Evolutionary conservation across 768 basidiomycete genomes (phyloP).

Genomic region (Podaxis pistillaris): DNA sequence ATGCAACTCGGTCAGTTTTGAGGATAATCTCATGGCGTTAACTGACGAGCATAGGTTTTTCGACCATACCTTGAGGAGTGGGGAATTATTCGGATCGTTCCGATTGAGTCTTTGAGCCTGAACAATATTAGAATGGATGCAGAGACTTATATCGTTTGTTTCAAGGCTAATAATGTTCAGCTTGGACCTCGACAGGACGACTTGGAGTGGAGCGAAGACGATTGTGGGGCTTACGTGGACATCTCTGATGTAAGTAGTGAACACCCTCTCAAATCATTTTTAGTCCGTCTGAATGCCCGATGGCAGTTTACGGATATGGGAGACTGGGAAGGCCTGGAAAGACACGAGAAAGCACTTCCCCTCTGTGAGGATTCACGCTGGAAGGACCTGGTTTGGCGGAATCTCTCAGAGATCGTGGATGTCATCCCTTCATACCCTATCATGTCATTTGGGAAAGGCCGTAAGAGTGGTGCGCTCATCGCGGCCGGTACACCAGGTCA

Average conservation of each 20-base stretch:
- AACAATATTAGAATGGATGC: not conserved
- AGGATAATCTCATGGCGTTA: too few species aligned
- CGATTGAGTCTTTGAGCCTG: not conserved
- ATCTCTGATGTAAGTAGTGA: not conserved
- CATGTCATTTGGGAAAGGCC: not conserved
- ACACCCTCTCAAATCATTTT: not conserved
- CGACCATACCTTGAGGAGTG: not conserved
- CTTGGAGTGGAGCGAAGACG: not conserved
- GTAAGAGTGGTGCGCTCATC: not conserved
- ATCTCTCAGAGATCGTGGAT: not conserved
- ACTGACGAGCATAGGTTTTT: not conserved
- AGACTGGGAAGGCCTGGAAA: not conserved
- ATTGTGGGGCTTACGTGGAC: not conserved
- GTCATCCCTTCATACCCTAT: not conserved
- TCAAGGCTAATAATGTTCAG: not conserved
- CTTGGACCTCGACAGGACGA: not conserved
- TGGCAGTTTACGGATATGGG: conserved; percentile 19
- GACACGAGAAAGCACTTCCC: not conserved
- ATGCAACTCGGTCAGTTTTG: not conserved
- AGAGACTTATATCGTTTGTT: not conserved
- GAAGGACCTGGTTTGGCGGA: not conserved
- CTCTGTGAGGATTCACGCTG: not conserved
- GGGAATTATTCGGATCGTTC: not conserved
- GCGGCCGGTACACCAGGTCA: not conserved
- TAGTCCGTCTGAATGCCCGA: conserved; percentile 31